phyloP scores from a whole-genome alignment of 345 rosid genomes.

The Fremontodendron californicum region DNA sequence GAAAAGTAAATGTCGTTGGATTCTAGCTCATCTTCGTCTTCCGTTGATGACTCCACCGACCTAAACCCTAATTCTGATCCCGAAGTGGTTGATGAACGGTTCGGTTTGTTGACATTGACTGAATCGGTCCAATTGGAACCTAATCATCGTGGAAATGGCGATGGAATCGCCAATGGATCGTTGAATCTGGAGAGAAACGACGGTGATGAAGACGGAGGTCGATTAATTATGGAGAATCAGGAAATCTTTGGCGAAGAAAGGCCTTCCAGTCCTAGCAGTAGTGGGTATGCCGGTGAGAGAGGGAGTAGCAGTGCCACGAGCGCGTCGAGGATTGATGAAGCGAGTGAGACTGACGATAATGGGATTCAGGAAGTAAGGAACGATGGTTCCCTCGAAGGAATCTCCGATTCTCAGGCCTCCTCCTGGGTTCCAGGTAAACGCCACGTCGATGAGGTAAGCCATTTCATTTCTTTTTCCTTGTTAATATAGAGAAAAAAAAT shows the following conservation, averaged over 20 bases:
- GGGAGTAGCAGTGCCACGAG: slow-evolving; percentile 75
- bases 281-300: slow-evolving; percentile 96
- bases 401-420: slow-evolving; percentile 37
- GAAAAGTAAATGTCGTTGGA: slow-evolving; percentile 17
- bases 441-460: slow-evolving; percentile 70
- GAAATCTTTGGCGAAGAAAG: slow-evolving; percentile 47
- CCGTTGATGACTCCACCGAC: slow-evolving; percentile 31
- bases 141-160: neutral
- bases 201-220: slow-evolving; percentile 7
- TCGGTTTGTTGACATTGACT: slow-evolving; percentile 29
- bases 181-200: slow-evolving; percentile 15
- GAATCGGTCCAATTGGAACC: slow-evolving; percentile 18
- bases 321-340: slow-evolving; percentile 41
- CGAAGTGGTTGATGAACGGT: slow-evolving; percentile 24
- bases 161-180: slow-evolving; percentile 10
- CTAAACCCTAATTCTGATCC: slow-evolving; percentile 27
- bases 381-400: slow-evolving; percentile 25
- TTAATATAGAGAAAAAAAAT: neutral
- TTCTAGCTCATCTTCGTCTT: slow-evolving; percentile 32
- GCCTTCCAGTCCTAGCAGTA: slow-evolving; percentile 77
- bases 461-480: neutral
- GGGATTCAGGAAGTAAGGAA: slow-evolving; percentile 52
- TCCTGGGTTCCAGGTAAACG: slow-evolving; percentile 83
- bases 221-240: slow-evolving; percentile 8
- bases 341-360: slow-evolving; percentile 34